Evolutionary conservation across 2,329 filamentous ascomycete genomes (phyloP).

Genomic region (Acrodontium crateriforme): DNA sequence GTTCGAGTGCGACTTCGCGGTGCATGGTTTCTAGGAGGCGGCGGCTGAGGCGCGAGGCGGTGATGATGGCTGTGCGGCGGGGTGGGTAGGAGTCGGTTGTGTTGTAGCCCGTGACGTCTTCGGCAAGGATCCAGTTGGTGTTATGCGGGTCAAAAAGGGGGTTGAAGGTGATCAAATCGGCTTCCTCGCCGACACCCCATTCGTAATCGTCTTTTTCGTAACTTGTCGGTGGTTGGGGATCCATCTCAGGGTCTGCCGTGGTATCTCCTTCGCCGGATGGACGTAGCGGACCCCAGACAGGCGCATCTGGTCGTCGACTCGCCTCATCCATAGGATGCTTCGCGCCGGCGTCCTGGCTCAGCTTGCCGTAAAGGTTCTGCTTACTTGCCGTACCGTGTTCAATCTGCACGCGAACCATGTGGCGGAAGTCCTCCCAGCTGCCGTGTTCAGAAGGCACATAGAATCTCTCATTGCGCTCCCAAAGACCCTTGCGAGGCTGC

Average conservation of each 20-base stretch:
- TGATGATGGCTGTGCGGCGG: conserved; percentile 58
- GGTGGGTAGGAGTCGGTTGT: conserved; percentile 39
- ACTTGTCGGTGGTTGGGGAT: conserved; percentile 39
- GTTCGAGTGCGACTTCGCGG: conserved; percentile 53
- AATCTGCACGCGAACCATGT: conserved; percentile 49
- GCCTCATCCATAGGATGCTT: conserved; percentile 30
- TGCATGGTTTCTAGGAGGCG: conserved; percentile 60
- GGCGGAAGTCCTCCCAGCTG: conserved; percentile 56
- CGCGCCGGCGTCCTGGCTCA: conserved; percentile 15
- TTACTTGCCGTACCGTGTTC: conserved; percentile 36
- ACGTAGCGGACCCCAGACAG: conserved; percentile 35
- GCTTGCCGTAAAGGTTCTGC: conserved; percentile 29
- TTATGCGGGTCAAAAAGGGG: conserved; percentile 59
- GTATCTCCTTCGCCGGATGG: conserved; percentile 28
- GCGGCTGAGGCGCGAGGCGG: conserved; percentile 52
- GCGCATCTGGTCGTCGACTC: conserved; percentile 23
- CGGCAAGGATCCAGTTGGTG: conserved; percentile 59
- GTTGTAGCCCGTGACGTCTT: conserved; percentile 59
- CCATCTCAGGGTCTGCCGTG: conserved; percentile 37
- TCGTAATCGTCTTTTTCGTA: conserved; percentile 42
- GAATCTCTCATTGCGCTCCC: conserved; percentile 65
- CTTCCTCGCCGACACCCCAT: conserved; percentile 58
- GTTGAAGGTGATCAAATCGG: conserved; percentile 65
- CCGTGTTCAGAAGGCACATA: conserved; percentile 61
- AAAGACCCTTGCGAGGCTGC: conserved; percentile 58